These are phyloP conservation scores for Trametopsis cervina DNA, from an alignment of 768 basidiomycete species.

Conservation along the genomic window DNA sequence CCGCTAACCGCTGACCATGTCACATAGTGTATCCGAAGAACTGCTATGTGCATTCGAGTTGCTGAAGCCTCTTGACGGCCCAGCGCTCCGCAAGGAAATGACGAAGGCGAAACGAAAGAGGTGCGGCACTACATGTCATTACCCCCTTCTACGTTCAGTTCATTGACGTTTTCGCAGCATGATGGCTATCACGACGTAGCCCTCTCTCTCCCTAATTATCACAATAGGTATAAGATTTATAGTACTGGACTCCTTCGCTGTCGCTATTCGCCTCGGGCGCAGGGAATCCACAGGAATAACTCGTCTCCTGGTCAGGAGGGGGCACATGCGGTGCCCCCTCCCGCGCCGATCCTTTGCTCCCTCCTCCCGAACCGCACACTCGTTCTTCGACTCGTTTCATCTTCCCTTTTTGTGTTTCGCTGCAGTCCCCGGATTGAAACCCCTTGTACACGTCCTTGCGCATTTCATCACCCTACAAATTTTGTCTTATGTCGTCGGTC, in stretches of 20 bases:
- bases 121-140: conserved; percentile 39
- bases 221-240: conserved; percentile 14
- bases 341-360: not conserved
- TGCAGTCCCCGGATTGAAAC: not conserved
- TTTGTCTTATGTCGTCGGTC: conserved; percentile 19
- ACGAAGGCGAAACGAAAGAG: conserved; percentile 98
- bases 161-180: conserved; percentile 13
- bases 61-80: conserved; percentile 91
- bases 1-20: conserved; percentile 1
- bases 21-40: conserved; percentile 85
- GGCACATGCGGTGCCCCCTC: not conserved
- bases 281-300: not conserved
- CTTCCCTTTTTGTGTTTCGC: conserved; percentile 12
- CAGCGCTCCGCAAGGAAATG: conserved; percentile 96
- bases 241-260: conserved; percentile 7
- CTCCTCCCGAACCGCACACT: conserved; percentile 2
- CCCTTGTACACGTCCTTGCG: conserved; percentile 16
- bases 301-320: not conserved
- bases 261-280: not conserved
- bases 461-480: conserved; percentile 12
- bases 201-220: not conserved
- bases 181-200: conserved; percentile 25
- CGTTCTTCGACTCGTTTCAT: conserved; percentile 13
- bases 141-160: not conserved
- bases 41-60: conserved; percentile 96